Conservation (phyloP, 192 early-diverging fungal species). For the Kappamyces sp. region DNA sequence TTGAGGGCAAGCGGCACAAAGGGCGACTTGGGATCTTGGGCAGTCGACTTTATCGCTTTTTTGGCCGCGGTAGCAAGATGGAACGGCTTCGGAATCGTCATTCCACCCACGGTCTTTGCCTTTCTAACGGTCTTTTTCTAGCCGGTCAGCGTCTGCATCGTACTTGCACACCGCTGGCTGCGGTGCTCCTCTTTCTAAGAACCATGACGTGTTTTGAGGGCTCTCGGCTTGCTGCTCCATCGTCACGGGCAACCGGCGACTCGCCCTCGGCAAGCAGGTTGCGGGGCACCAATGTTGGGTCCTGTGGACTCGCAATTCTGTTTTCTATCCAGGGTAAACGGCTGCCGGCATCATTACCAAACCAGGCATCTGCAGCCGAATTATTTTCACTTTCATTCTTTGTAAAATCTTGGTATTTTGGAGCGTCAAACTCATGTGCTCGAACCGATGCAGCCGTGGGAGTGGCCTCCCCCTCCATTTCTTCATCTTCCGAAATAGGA, state of each 20-base stretch:
- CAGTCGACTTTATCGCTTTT: conserved; percentile 2
- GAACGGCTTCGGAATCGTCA: conserved; percentile 50
- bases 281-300: neutral
- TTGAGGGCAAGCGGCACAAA: conserved; percentile 38
- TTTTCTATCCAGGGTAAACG: neutral
- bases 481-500: too few species aligned
- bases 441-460: neutral
- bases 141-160: neutral
- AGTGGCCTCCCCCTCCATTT: too few species aligned
- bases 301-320: neutral
- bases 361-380: conserved; percentile 30
- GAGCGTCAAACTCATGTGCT: conserved; percentile 38
- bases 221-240: conserved; percentile 18
- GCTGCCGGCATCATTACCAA: conserved; percentile 27
- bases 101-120: conserved; percentile 21
- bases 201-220: conserved; percentile 14
- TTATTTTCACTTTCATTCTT: conserved; percentile 15
- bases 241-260: neutral
- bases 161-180: conserved; percentile 11
- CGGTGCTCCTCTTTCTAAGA: conserved; percentile 3
- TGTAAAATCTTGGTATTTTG: conserved; percentile 36
- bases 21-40: conserved; percentile 28
- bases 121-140: conserved; percentile 21
- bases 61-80: conserved; percentile 29
- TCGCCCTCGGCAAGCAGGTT: neutral